Evolutionary conservation across 2,329 filamentous ascomycete genomes (phyloP).

Genomic region (Penicillium frequentans): DNA sequence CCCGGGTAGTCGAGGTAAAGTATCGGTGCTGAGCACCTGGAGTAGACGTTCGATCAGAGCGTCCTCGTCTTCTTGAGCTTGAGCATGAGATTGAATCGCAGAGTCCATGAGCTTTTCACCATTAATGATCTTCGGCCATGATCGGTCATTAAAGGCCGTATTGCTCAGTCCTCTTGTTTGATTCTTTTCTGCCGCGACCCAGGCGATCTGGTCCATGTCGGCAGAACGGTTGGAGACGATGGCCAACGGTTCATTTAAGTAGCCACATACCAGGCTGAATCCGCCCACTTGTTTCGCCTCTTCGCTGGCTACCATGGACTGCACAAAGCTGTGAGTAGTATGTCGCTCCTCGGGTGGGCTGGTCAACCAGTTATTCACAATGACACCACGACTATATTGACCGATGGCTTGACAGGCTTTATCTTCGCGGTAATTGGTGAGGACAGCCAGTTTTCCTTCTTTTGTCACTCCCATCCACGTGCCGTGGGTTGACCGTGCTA

Average conservation of each 20-base stretch:
- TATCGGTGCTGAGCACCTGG: conserved; percentile 55
- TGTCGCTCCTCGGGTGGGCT: conserved; percentile 40
- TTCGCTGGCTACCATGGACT: conserved; percentile 55
- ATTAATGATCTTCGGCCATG: conserved; percentile 62
- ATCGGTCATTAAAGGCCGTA: conserved; percentile 57
- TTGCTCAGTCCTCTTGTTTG: conserved; percentile 64
- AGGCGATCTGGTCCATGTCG: conserved; percentile 50
- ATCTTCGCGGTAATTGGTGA: conserved; percentile 65
- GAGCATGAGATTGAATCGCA: conserved; percentile 49
- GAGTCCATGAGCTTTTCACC: conserved; percentile 56
- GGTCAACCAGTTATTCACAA: conserved; percentile 61
- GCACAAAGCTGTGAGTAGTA: conserved; percentile 53
- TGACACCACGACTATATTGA: conserved; percentile 55
- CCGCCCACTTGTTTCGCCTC: conserved; percentile 60
- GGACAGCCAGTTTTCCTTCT: conserved; percentile 60
- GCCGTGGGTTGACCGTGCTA: conserved; percentile 59
- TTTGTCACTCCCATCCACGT: conserved; percentile 66
- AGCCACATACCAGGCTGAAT: conserved; percentile 63
- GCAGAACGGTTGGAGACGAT: conserved; percentile 64
- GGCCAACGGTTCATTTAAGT: conserved; percentile 54
- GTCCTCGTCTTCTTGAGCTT: conserved; percentile 46
- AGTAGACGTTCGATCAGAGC: conserved; percentile 55
- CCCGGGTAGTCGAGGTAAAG: conserved; percentile 40
- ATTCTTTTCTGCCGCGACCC: conserved; percentile 49
- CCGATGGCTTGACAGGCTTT: conserved; percentile 48